Evolutionary conservation across 1,284 basidiomycete genomes (phyloP).

Genomic region (Phaffia rhodozyma): DNA sequence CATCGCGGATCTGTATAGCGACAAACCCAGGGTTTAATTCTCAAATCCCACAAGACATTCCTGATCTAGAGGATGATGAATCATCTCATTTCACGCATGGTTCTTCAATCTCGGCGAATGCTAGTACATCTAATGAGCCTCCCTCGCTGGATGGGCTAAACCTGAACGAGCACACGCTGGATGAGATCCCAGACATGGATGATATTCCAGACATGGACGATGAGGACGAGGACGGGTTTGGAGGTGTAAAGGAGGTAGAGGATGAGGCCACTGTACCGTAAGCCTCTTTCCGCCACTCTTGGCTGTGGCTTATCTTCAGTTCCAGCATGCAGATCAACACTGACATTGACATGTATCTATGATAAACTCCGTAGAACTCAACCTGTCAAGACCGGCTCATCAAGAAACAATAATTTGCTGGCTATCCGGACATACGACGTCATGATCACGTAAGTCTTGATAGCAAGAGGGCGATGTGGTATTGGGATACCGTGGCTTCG

Average conservation of each 20-base stretch:
- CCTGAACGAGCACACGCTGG: not conserved
- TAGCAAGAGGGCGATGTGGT: not conserved
- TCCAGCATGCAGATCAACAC: not conserved
- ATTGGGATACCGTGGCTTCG: not conserved
- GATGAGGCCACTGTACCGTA: conserved; percentile 50
- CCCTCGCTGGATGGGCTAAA: not conserved
- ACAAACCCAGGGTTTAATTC: not conserved
- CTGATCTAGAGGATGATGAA: conserved; percentile 44
- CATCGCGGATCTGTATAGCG: not conserved
- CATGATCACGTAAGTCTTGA: conserved; percentile 62
- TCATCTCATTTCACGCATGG: conserved; percentile 1
- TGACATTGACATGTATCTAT: not conserved
- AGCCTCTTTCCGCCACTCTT: conserved; percentile 22
- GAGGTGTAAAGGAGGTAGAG: conserved; percentile 54
- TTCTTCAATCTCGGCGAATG: not conserved
- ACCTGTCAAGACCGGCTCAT: conserved; percentile 28
- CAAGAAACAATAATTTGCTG: conserved; percentile 66
- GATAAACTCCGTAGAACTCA: not conserved
- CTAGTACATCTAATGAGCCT: not conserved
- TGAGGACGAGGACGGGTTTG: conserved; percentile 65
- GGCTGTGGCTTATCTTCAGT: not conserved
- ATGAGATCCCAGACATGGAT: conserved; percentile 24
- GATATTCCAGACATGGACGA: conserved; percentile 32
- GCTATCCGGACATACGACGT: conserved; percentile 98
- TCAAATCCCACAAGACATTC: conserved; percentile 51